These are phyloP conservation scores for Cydonia oblonga DNA, from an alignment of 331 rosid genomes.

Conservation along the genomic window DNA sequence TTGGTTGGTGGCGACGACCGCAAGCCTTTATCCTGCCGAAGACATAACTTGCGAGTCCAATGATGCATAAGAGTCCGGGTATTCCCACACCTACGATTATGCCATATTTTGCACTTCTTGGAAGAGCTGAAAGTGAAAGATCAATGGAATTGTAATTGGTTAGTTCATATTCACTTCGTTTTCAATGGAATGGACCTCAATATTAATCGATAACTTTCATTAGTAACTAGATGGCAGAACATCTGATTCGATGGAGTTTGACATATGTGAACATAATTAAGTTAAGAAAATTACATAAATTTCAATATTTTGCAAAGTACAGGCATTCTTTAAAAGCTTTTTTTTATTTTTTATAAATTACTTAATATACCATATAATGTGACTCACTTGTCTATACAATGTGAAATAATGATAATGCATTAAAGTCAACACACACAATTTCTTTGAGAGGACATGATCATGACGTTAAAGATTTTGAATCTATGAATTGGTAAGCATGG, in stretches of 20 bases:
- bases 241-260: no score
- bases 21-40: background rate
- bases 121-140: slow-evolving; percentile 20
- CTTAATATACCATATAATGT: background rate
- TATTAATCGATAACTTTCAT: background rate
- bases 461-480: background rate
- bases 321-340: no score
- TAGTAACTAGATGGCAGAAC: background rate
- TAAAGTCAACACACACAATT: background rate
- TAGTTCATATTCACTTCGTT: background rate
- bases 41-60: slow-evolving; percentile 20
- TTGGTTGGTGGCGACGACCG: background rate
- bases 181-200: background rate
- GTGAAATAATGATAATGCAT: background rate
- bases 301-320: no score
- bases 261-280: no score
- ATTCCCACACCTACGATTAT: slow-evolving; percentile 38
- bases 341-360: no score
- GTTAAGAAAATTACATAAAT: no score
- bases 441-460: background rate
- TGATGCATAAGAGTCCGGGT: slow-evolving; percentile 36
- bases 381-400: background rate
- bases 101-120: slow-evolving; percentile 40
- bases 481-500: background rate
- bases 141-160: background rate